Base-by-base conservation (phyloP, 2,329 filamentous ascomycete genomes). In the Cercospora zeina region DNA sequence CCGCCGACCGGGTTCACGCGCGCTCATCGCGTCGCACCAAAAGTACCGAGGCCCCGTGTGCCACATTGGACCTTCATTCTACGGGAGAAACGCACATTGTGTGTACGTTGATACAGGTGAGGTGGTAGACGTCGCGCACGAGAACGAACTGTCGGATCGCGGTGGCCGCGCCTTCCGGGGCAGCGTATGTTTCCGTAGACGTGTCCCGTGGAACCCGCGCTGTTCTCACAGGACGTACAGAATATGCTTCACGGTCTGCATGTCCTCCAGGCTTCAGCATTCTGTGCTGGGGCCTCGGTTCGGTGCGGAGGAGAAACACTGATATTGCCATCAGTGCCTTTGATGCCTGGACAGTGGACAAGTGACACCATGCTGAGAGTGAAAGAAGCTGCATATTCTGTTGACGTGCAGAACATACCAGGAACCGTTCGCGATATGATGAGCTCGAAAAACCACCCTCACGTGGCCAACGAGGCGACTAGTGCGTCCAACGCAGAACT, bases 401-500 rank as follows among this genome's bases (percentile, higher is more conserved):
- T 8, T 39, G 36, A 39, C 36, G 6, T 21, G 10, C 30, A 33
- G 30, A 6, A 31, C 16, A 34, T 19, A 53, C 42, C 14, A 49
- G 13, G 42, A n/a, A 30, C 21, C 2, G 5, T 1, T 14, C 21
- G 2, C 5, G 14, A n/a, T 30, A 21, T 4, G 27, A 21, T 4
- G 27, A 49, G 21, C 13, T 8, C 4, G 27, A 19, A 7, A 14
- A 49, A 21, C 11, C 37, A 2, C 39, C 3, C 42, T 58, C 37
- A 68, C 4, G 65, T 68, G 19, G 70, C 65, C 58, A 74, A 56
- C 9, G 71, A 66, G n/a, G 63, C 72, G 16, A 74, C 68, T n/a
- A 75, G 34, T 8, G 67, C 70, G 64, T 74, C 74, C 66, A 74
- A 62, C 3, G 70, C 73, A 19, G 70, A 69, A 58, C 69, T 72